Conservation (phyloP, 441 rosid species). For the Breynia disticha region DNA sequence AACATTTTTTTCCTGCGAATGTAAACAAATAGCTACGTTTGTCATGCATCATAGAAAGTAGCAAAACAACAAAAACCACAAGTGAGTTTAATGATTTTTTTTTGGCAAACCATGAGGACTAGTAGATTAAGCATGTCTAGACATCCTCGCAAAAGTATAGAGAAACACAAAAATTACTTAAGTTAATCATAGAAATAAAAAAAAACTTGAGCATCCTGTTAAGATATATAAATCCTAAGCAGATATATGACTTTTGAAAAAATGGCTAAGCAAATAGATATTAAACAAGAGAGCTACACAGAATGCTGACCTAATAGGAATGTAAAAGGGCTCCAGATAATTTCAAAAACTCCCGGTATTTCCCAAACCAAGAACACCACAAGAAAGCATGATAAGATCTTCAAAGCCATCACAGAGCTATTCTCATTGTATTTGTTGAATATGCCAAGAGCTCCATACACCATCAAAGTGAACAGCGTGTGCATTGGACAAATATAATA, state of each 20-base stretch:
- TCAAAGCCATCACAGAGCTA: conserved; percentile 75
- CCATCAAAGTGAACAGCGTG: conserved; percentile 93
- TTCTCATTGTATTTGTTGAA: conserved; percentile 80
- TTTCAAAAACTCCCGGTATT: conserved; percentile 80
- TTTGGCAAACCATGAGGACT: too few species aligned
- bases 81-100: too few species aligned
- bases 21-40: too few species aligned
- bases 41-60: too few species aligned
- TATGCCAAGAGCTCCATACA: conserved; percentile 92
- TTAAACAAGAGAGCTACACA: conserved; percentile 4
- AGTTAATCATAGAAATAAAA: not conserved
- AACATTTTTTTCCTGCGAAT: too few species aligned
- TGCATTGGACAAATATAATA: conserved; percentile 99
- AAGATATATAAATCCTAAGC: not conserved
- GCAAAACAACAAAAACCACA: too few species aligned
- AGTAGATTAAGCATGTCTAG: too few species aligned
- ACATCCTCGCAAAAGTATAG: too few species aligned
- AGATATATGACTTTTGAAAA: not conserved
- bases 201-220: not conserved
- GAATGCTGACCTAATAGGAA: conserved; percentile 64
- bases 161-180: too few species aligned
- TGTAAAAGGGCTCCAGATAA: conserved; percentile 77
- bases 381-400: conserved; percentile 75
- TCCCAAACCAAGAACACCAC: conserved; percentile 93
- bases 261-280: conserved; percentile 1